Percentiles rank a stretch among this genome's conserved stretches.
These are phyloP conservation scores for Penicillium robsamsonii DNA, from an alignment of 495 filamentous ascomycete species.

Conservation along the genomic window DNA sequence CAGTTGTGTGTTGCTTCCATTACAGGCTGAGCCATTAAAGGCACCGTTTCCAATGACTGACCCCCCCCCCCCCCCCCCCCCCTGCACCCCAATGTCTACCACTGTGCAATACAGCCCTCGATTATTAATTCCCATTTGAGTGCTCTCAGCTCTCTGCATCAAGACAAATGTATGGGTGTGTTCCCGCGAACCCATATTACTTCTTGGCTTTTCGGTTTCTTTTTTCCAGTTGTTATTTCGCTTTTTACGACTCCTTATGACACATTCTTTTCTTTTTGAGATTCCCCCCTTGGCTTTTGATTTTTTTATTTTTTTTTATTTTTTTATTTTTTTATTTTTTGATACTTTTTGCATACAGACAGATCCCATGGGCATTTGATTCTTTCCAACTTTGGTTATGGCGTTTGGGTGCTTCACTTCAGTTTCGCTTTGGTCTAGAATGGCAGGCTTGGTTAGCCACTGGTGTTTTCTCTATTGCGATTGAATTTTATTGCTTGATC, in stretches of 20 bases:
- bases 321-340: not conserved
- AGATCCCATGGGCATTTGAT: conserved; percentile 9
- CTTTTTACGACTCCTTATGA: conserved; percentile 3
- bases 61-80: too few species aligned
- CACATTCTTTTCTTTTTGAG: conserved; percentile 2
- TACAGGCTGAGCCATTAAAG: not conserved
- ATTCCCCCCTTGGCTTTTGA: conserved; percentile 4
- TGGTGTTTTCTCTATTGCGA: conserved; percentile 11
- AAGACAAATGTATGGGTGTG: not conserved
- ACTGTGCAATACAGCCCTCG: conserved; percentile 1
- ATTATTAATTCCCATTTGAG: conserved; percentile 3
- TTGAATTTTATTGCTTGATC: conserved; percentile 6
- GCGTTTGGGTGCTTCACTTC: conserved; percentile 14
- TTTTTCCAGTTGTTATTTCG: not conserved
- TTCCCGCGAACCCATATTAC: too few species aligned
- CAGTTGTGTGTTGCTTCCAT: not conserved
- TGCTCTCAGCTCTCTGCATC: not conserved
- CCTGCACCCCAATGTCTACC: not conserved
- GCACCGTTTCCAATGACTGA: not conserved
- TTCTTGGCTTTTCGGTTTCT: not conserved
- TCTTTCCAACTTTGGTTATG: conserved; percentile 10
- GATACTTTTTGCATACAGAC: not conserved
- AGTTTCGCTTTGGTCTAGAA: conserved; percentile 22
- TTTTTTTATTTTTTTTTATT: not conserved
- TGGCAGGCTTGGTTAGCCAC: conserved; percentile 25